Base-by-base conservation (phyloP, 2,329 filamentous ascomycete species). In the Botrytis fabae region DNA sequence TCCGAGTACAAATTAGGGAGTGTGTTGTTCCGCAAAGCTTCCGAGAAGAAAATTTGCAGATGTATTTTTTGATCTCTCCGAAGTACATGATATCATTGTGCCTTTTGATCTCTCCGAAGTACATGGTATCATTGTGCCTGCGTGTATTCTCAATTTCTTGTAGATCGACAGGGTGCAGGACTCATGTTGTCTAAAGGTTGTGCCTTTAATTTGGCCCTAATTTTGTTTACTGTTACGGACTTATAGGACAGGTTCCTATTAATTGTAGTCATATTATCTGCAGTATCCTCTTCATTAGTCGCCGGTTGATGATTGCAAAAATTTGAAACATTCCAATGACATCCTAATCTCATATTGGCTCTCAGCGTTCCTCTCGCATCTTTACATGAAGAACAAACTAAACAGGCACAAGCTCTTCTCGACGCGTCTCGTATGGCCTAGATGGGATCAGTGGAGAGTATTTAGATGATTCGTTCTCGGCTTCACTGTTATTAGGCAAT, bases 351-450 rank as follows among this genome's bases (percentile, higher is more conserved):
- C 35, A 38, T 38, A 25, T 12, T 48, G 32, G 3, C 32, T 38
- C 44, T 42, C 6, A 46, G 62, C 16, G 12, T 22, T 48, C 28
- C 3, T 46, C 62, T 48, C 22, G 42, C 46, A 38, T 12, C 28
- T 40, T 57, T 38, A 10, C 20, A 68, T 40, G 32, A 68, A 22
- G 25, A 51, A 38, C 4, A 22, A 42, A 18, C 54, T 44, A 38
- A 69, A 18, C 35, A 69, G 40, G 18, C 16, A 0, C 20, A 57
- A n/a, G n/a, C 10, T 42, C 38, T 57, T 69, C 65, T 68, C 35
- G 48, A 42, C 48, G 18, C 65, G n/a, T 68, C 65, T 69, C 48
- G 38, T 57, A 69, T 57, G 38, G 38, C 65, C 38, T 32, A 69
- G 35, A 57, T 57, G 48, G 65, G 48, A 48, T 32, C 35, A 22